Evolutionary conservation across 116 monocot species (phyloP).

Genomic region (Iris pallida): DNA sequence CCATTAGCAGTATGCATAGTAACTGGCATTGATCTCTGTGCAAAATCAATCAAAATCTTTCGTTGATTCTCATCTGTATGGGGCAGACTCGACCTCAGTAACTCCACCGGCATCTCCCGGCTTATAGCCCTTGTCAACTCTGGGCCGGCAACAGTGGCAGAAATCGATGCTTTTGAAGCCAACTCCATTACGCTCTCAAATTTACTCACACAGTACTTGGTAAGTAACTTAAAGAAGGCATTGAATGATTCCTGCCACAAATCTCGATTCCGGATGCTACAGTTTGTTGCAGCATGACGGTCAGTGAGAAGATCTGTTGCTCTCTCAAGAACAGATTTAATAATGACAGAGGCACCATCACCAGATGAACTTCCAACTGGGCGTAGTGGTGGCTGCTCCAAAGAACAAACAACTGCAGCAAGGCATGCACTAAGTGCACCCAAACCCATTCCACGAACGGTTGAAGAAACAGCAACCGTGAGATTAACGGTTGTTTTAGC

Average conservation of each 20-base stretch:
- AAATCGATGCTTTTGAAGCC: conserved; percentile 1
- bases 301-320: conserved; percentile 40
- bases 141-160: conserved; percentile 4
- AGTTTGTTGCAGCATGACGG: conserved; percentile 14
- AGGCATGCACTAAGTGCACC: conserved; percentile 35
- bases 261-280: conserved; percentile 21
- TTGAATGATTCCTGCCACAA: conserved; percentile 53
- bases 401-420: conserved; percentile 45
- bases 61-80: conserved; percentile 26
- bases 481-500: conserved; percentile 29
- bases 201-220: conserved; percentile 41
- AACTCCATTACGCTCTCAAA: conserved; percentile 35
- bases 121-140: conserved; percentile 22
- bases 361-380: conserved; percentile 41
- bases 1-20: conserved; percentile 28
- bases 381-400: conserved; percentile 37
- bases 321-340: conserved; percentile 35
- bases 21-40: conserved; percentile 50
- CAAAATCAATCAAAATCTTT: conserved; percentile 25
- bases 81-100: conserved; percentile 31
- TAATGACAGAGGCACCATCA: conserved; percentile 30
- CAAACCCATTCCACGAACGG: conserved; percentile 32
- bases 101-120: conserved; percentile 28
- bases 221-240: conserved; percentile 43
- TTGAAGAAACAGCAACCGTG: conserved; percentile 19